Percentiles rank a stretch among this genome's conserved stretches.
phyloP scores from a whole-genome alignment of 2,329 filamentous ascomycete species.

The Berkeleyomyces rouxiae region DNA sequence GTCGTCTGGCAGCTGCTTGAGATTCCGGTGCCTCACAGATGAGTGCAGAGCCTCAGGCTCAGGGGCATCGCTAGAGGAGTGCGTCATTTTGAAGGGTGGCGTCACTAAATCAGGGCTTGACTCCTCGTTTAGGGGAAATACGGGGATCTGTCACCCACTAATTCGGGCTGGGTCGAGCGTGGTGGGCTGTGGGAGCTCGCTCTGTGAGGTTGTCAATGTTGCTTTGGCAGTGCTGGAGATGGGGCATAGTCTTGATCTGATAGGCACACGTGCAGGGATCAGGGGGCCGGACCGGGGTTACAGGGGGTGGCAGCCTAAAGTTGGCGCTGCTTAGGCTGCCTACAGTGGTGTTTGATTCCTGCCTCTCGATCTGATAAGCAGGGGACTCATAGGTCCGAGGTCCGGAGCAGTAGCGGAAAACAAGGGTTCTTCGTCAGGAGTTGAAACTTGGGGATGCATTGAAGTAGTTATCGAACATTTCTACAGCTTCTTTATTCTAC shows the following conservation, averaged over 20 bases:
- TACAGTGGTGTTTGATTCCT: too few relatives aligned
- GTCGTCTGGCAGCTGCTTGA: not conserved
- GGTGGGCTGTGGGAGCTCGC: not conserved
- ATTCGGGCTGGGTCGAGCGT: not conserved
- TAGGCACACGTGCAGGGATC: not conserved
- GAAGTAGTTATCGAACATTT: too few relatives aligned
- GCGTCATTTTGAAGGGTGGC: not conserved
- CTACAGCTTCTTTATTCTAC: too few relatives aligned
- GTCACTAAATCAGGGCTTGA: too few relatives aligned
- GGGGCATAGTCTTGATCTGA: constrained; percentile 2
- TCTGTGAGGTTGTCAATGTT: not conserved
- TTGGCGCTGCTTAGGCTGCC: not conserved
- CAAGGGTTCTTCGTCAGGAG: too few relatives aligned
- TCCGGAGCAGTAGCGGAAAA: too few relatives aligned
- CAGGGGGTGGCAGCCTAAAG: not conserved
- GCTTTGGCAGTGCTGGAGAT: constrained; percentile 1
- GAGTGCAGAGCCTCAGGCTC: not conserved
- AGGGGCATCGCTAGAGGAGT: not conserved
- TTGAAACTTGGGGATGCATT: too few relatives aligned
- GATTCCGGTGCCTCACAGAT: not conserved
- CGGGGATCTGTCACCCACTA: not conserved
- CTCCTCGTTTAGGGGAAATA: not conserved
- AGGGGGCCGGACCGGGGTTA: not conserved
- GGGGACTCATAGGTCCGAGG: too few relatives aligned
- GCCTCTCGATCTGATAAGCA: too few relatives aligned